Evolutionary conservation across 139 green algal genomes (phyloP).

Genomic region (Parachlorella kessleri): DNA sequence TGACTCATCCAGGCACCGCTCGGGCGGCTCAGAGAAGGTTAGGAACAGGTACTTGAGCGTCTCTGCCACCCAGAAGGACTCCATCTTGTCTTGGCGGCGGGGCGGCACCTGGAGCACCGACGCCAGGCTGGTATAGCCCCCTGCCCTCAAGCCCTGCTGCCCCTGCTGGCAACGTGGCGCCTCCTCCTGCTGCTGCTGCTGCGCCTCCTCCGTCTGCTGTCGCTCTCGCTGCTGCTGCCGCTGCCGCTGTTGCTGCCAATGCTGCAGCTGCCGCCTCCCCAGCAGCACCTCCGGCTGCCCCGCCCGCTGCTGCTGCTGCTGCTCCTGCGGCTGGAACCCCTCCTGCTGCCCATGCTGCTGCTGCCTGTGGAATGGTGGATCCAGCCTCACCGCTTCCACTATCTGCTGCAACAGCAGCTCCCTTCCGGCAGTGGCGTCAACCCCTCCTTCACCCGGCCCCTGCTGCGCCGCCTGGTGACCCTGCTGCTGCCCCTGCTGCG

Average conservation of each 20-base stretch:
- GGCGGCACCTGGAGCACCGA: constrained; percentile 60
- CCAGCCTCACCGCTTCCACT: too few species aligned
- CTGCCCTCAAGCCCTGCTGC: constrained; percentile 1
- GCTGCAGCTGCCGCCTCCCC: not conserved
- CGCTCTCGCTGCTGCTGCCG: not conserved
- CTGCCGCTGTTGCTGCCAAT: not conserved
- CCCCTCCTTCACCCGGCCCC: too few species aligned
- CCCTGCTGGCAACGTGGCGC: not conserved
- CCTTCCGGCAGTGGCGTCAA: not conserved
- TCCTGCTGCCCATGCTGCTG: not conserved
- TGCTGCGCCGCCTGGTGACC: not conserved
- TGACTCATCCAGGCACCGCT: constrained; percentile 35
- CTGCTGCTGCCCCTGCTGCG: not conserved
- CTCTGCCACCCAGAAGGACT: constrained; percentile 88
- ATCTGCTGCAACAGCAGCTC: too few species aligned
- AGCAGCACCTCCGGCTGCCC: not conserved
- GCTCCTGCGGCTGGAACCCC: not conserved
- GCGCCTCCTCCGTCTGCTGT: not conserved
- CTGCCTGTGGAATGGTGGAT: not conserved
- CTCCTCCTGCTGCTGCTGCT: not conserved
- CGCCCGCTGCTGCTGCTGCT: not conserved
- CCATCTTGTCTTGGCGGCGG: constrained; percentile 71
- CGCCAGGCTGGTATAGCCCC: constrained; percentile 69
- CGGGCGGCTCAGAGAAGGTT: constrained; percentile 71
- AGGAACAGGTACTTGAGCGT: constrained; percentile 92